A percentile compares a stretch with the other conserved stretches of the same genome.
These are phyloP conservation scores for Oryza australiensis DNA, from an alignment of 176 grass and related monocot species.

Conservation along the genomic window DNA sequence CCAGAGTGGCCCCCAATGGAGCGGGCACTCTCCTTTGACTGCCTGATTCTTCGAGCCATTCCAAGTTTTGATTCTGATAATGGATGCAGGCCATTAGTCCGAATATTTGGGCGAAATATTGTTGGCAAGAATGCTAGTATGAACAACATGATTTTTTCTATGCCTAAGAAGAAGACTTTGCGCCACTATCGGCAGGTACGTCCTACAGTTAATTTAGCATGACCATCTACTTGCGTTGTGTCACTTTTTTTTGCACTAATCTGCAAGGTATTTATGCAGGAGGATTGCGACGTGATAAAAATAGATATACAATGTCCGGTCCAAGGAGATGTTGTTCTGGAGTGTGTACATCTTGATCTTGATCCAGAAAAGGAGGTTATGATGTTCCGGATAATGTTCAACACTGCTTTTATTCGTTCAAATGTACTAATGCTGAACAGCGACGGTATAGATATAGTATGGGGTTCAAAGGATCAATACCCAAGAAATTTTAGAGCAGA, in stretches of 20 bases:
- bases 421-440: conserved; percentile 93
- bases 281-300: conserved; percentile 95
- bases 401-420: conserved; percentile 94
- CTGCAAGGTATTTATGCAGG: conserved; percentile 52
- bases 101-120: conserved; percentile 85
- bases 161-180: conserved; percentile 91
- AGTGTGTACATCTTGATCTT: conserved; percentile 96
- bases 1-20: conserved; percentile 89
- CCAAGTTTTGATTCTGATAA: conserved; percentile 88
- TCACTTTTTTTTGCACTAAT: neutral
- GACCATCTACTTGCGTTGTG: conserved; percentile 39
- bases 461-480: conserved; percentile 86
- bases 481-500: conserved; percentile 88
- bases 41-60: conserved; percentile 92
- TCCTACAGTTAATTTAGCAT: conserved; percentile 21
- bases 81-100: conserved; percentile 87
- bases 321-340: conserved; percentile 96
- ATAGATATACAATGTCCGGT: conserved; percentile 98
- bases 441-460: conserved; percentile 90
- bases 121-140: conserved; percentile 56
- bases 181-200: conserved; percentile 83
- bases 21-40: conserved; percentile 89
- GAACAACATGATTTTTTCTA: conserved; percentile 73
- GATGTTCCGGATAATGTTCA: conserved; percentile 99
- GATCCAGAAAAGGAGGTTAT: conserved; percentile 95